These are phyloP conservation scores for Candida pseudoglaebosa DNA, from an alignment of 805 yeast species.

Conservation along the genomic window DNA sequence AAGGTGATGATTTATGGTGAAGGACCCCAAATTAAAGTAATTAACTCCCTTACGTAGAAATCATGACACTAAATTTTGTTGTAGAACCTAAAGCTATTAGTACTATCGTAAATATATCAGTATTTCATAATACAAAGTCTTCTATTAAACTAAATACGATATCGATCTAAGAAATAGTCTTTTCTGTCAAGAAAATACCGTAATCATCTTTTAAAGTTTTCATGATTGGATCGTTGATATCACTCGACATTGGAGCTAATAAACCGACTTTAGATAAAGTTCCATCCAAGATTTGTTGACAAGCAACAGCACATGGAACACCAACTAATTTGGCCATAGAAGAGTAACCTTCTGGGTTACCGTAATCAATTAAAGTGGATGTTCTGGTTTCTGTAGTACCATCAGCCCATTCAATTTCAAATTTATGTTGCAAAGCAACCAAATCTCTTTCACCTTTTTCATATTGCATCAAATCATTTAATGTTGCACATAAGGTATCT, in stretches of 20 bases:
- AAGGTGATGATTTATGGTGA: slow-evolving; percentile 7
- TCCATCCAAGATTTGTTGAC: slow-evolving; percentile 80
- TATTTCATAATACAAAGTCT: background rate
- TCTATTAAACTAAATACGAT: slow-evolving; percentile 1
- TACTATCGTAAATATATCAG: background rate
- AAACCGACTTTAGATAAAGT: slow-evolving; percentile 71
- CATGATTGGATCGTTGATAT: slow-evolving; percentile 86
- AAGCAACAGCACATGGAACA: slow-evolving; percentile 97
- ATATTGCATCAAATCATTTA: slow-evolving; percentile 94
- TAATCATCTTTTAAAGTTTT: slow-evolving; percentile 86
- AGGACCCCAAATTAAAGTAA: too few relatives aligned
- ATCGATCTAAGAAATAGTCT: slow-evolving; percentile 47
- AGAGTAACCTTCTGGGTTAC: slow-evolving; percentile 82
- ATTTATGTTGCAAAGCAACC: slow-evolving; percentile 94
- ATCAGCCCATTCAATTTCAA: slow-evolving; percentile 95
- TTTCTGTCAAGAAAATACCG: slow-evolving; percentile 84
- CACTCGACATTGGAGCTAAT: slow-evolving; percentile 89
- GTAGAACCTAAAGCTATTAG: background rate
- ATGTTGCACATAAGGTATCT: slow-evolving; percentile 94
- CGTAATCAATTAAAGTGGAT: slow-evolving; percentile 91
- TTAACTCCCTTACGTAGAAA: background rate
- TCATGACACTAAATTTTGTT: background rate
- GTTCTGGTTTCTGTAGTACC: slow-evolving; percentile 90
- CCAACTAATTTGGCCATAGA: slow-evolving; percentile 99
- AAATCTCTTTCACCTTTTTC: slow-evolving; percentile 94